These are phyloP conservation scores for Magnusiomyces suaveolens DNA, from an alignment of 1,139 yeast species.

Conservation along the genomic window DNA sequence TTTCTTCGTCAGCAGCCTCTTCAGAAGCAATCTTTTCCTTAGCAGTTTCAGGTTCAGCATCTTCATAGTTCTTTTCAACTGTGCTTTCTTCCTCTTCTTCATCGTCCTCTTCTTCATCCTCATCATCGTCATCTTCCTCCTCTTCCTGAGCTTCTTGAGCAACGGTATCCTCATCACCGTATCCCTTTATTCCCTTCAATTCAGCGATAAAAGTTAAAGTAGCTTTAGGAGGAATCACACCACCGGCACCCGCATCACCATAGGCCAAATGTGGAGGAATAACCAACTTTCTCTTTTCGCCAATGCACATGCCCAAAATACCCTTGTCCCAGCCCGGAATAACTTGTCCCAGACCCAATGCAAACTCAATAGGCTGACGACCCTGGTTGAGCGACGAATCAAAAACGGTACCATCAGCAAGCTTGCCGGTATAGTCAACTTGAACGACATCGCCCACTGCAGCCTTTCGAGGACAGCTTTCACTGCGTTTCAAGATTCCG, in stretches of 20 bases:
- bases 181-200: constrained; percentile 27
- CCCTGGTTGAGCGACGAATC: constrained; percentile 65
- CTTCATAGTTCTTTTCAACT: neutral
- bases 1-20: neutral
- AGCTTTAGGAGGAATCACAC: constrained; percentile 64
- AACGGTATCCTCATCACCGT: constrained; percentile 7
- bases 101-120: constrained; percentile 4
- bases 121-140: constrained; percentile 3
- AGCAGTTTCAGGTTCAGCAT: constrained; percentile 7
- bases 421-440: constrained; percentile 68
- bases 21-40: neutral
- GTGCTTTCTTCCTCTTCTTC: constrained; percentile 1
- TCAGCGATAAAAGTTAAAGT: constrained; percentile 39
- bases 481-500: constrained; percentile 38
- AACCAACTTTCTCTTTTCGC: constrained; percentile 68
- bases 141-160: neutral
- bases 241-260: constrained; percentile 63
- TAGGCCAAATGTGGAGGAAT: constrained; percentile 74
- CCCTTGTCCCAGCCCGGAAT: constrained; percentile 89
- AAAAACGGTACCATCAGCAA: constrained; percentile 59
- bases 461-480: constrained; percentile 48
- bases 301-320: constrained; percentile 68
- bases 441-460: constrained; percentile 52
- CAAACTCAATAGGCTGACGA: constrained; percentile 51
- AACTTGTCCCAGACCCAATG: constrained; percentile 66